Conservation (phyloP, 306 rosid genomes). For the Pyrus communis region DNA sequence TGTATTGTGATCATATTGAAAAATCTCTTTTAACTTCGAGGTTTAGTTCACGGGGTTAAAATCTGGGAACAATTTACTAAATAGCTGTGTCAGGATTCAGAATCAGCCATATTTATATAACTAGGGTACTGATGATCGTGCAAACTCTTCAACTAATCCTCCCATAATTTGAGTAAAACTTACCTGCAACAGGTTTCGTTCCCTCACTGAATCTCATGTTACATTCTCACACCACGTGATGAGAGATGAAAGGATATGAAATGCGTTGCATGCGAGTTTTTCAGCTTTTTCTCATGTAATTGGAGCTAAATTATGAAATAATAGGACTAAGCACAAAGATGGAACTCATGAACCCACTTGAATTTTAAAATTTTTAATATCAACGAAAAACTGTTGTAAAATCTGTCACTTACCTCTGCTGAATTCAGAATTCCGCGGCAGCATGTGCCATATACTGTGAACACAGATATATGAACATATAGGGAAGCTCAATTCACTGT, state of each 20-base stretch:
- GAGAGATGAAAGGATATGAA: background rate
- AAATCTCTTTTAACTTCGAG: background rate
- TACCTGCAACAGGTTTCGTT: background rate
- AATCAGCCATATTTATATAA: background rate
- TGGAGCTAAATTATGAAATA: background rate
- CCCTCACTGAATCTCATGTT: too few relatives aligned
- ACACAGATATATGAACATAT: background rate
- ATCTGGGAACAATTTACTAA: background rate
- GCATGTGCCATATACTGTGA: conserved; percentile 2
- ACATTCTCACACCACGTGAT: background rate
- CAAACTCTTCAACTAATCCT: background rate
- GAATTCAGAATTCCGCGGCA: background rate
- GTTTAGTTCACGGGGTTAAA: background rate
- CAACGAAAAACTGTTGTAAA: background rate
- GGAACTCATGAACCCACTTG: background rate
- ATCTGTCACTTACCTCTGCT: conserved; percentile 1
- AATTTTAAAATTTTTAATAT: background rate
- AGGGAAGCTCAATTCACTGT: conserved; percentile 5
- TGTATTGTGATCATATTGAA: too few relatives aligned
- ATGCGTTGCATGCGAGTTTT: background rate
- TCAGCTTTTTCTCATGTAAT: background rate
- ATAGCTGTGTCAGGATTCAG: background rate
- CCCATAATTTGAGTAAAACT: background rate
- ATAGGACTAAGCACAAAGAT: background rate
- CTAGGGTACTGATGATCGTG: background rate